Conservation (phyloP, 768 basidiomycete genomes). For the Antrodiella citrinella region DNA sequence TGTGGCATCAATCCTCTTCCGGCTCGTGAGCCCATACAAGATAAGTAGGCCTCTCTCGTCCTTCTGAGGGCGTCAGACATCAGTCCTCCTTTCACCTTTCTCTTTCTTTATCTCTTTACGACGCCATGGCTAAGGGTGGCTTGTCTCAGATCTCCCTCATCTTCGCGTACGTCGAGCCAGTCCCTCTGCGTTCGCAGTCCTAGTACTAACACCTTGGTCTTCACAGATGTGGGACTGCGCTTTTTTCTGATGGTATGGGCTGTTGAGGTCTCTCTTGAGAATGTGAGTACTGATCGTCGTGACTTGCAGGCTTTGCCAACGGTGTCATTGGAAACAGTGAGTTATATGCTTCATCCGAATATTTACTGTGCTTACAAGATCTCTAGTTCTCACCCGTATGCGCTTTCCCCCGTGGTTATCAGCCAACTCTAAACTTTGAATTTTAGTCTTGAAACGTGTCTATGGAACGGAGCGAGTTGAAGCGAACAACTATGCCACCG, state of each 20-base stretch:
- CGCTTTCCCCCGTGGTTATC: conserved; percentile 1
- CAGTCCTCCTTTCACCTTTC: background rate
- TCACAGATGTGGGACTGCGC: conserved; percentile 72
- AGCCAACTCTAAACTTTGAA: background rate
- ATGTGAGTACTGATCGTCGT: background rate
- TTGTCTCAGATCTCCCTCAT: conserved; percentile 67
- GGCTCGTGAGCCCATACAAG: background rate
- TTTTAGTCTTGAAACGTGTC: conserved; percentile 57
- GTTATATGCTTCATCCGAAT: too few species aligned
- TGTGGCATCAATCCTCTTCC: background rate
- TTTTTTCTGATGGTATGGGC: conserved; percentile 72
- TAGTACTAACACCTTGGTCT: conserved; percentile 2
- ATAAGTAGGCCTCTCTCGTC: background rate
- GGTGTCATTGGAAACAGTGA: conserved; percentile 69
- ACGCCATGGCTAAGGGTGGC: background rate
- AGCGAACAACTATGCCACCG: conserved; percentile 50
- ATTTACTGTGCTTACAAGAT: background rate
- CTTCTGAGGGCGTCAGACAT: background rate
- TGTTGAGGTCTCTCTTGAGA: background rate
- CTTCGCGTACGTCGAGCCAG: conserved; percentile 76
- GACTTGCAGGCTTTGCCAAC: conserved; percentile 63
- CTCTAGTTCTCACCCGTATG: conserved; percentile 61
- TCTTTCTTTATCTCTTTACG: background rate
- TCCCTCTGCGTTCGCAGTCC: conserved; percentile 1
- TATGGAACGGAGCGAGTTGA: conserved; percentile 44